Evolutionary conservation across 345 rosid genomes (phyloP).

Genomic region (Balakata baccata): DNA sequence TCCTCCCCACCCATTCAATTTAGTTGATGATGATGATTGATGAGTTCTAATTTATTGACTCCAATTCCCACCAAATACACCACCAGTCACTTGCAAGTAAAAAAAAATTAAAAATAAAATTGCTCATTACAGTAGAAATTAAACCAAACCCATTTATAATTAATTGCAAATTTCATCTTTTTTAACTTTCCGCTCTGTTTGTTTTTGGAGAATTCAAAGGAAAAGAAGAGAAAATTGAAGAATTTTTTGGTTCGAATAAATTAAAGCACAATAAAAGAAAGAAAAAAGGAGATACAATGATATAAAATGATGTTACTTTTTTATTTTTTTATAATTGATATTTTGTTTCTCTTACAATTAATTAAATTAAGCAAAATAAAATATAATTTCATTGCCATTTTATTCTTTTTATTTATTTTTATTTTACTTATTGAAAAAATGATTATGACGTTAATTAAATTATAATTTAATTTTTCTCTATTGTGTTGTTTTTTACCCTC

Average conservation of each 20-base stretch:
- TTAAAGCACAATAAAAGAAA: too few species aligned
- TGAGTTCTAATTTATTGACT: slow-evolving; percentile 42
- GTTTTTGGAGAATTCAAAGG: too few species aligned
- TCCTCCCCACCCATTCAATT: not conserved
- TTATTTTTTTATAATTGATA: too few species aligned
- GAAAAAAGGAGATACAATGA: too few species aligned
- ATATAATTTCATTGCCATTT: too few species aligned
- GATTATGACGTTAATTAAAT: not conserved
- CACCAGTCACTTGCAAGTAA: slow-evolving; percentile 44
- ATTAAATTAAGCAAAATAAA: too few species aligned
- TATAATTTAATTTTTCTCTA: not conserved
- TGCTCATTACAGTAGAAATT: not conserved
- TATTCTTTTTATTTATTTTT: too few species aligned
- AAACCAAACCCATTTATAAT: slow-evolving; percentile 16
- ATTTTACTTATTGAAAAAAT: too few species aligned
- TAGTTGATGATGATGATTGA: slow-evolving; percentile 14
- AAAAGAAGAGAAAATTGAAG: too few species aligned
- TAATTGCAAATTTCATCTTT: not conserved
- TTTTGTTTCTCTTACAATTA: too few species aligned
- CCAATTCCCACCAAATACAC: slow-evolving; percentile 28
- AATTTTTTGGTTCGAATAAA: too few species aligned
- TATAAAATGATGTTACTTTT: too few species aligned
- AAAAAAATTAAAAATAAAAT: not conserved
- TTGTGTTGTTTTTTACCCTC: slow-evolving; percentile 42
- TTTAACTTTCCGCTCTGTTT: not conserved